phyloP scores from a whole-genome alignment of 2,329 filamentous ascomycete genomes.

The Hymenoscyphus repandus region DNA sequence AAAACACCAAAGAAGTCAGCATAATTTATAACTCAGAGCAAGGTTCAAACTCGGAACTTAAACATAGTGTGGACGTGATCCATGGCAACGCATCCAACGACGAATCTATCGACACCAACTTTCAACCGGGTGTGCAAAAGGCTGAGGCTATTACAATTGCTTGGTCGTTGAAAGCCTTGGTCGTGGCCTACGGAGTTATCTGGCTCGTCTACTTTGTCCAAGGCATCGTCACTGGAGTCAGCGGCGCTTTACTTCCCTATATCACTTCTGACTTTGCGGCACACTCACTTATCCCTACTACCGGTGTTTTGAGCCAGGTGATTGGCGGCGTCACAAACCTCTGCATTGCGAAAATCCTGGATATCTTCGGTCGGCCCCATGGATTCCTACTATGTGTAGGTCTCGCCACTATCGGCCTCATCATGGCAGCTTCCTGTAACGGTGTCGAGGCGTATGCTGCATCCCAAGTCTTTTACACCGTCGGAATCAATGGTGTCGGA shows the following conservation, averaged over 20 bases:
- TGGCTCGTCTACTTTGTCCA: slow-evolving; percentile 10
- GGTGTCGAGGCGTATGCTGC: slow-evolving; percentile 55
- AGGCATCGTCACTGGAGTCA: slow-evolving; percentile 8
- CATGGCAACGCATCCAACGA: slow-evolving; percentile 5
- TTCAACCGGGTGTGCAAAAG: slow-evolving; percentile 5
- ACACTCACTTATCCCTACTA: slow-evolving; percentile 9
- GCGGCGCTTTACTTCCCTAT: slow-evolving; percentile 11
- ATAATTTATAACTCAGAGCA: background rate
- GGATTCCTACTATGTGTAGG: slow-evolving; percentile 31
- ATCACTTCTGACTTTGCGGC: slow-evolving; percentile 8
- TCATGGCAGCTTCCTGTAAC: slow-evolving; percentile 59
- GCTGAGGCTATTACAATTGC: slow-evolving; percentile 9
- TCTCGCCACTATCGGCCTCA: slow-evolving; percentile 34
- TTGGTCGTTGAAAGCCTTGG: slow-evolving; percentile 5
- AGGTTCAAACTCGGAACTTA: background rate
- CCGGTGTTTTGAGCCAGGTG: slow-evolving; percentile 5
- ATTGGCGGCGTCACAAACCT: slow-evolving; percentile 10
- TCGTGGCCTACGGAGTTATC: slow-evolving; percentile 4
- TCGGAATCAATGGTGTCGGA: slow-evolving; percentile 47
- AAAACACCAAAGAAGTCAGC: background rate
- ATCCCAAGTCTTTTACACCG: slow-evolving; percentile 52
- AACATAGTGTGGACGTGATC: background rate
- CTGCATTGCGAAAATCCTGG: slow-evolving; percentile 9
- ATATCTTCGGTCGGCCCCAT: slow-evolving; percentile 48
- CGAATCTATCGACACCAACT: slow-evolving; percentile 5